Evolutionary conservation across 768 basidiomycete species (phyloP), one percentile per base, ranked within the genome.

Genomic region (Pilatotrama ljubarskyi): DNA sequence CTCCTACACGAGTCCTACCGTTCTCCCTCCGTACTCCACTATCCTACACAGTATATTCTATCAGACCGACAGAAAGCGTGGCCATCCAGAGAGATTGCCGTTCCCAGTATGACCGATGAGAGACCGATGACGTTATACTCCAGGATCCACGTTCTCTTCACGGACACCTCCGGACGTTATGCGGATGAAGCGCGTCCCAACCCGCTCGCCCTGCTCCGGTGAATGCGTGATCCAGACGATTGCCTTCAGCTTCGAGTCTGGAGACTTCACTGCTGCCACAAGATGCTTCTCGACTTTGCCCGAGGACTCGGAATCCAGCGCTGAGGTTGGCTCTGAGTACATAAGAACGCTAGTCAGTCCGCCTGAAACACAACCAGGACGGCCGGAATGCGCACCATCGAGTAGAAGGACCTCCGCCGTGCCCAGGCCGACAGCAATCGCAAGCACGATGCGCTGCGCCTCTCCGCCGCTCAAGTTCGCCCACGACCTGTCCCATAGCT

Each of bases 171-270:
- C 64, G 0, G 69, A 38, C 1, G 72, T 63, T 29, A 76, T 61
- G 22, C 80, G 77, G 22, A 90, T 70, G 65, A 86, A 88, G 61
- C 89, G 77, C 1, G 84, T 91, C 14, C 91, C 93, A 38, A 90
- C 83, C 53, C 91, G 78, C 63, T 81, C 75, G 5, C 85, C 89
- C 71, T 94, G 93, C 62, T 92, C 88, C 2, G 85, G 84, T 0
- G 90, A 91, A 70, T 94, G 93, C 0, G 93, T 95, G 60, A 95
- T 91, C 93, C 93, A 95, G 3, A 95, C 69, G 40, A 93, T 73
- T 0, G 91, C 88, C 69, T 90, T 90, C 52, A 91, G 72, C 35
- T 75, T 74, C 20, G 80, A 76, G 38, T 81, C 74, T 9, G 73
- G 55, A 1, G 78, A 76, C 40, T 70, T 79, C 36, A 94, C 70